Evolutionary conservation across 2,329 filamentous ascomycete genomes (phyloP), one percentile per base, ranked within the genome.

Genomic region (Penicillium sclerotigenum): DNA sequence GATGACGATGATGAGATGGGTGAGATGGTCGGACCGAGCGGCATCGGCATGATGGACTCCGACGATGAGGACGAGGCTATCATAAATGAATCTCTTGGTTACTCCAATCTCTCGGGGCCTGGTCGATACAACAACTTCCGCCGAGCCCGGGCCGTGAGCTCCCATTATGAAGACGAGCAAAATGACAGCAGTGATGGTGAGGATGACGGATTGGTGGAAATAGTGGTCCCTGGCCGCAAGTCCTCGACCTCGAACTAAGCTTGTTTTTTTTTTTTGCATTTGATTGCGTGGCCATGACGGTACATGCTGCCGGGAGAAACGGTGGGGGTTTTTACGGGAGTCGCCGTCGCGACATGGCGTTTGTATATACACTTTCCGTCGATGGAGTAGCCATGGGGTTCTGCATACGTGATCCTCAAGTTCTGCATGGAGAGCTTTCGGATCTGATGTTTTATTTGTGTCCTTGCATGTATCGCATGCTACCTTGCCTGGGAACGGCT

Each of bases 1-100:
- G 81, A 75, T 22, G 81, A 75, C 20, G 75, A 76, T 43, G 76
- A 77, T 49, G 75, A 78, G 40, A 78, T 78, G 75, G 76, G 76
- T 71, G 82, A 71, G 54, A 78, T 79, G 73, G 75, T 78, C 16
- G 74, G 69, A 34, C 79, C 61, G 61, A 73, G 53, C 67, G 73
- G 66, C 40, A 77, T 76, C 43, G 79, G 75, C 28, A 79, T 79
- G 54, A 65, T 78, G 67, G 80, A 81, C 48, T 80, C 79, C 28
- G 79, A 79, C 33, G 82, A 81, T 14, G 77, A 79, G 34, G 79
- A 83, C 13, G 81, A 84, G 5, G 81, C 73, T 24, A 72, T 76
- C 36, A 75, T 84, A 28, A 83, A 85, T 38, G 84, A 88, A 59
- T 85, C 87, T 64, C 83, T 88, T 73, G 86, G 85, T 14, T 87